Conservation (phyloP, 2,329 filamentous ascomycete species). For the Thermothelomyces thermophilus region DNA sequence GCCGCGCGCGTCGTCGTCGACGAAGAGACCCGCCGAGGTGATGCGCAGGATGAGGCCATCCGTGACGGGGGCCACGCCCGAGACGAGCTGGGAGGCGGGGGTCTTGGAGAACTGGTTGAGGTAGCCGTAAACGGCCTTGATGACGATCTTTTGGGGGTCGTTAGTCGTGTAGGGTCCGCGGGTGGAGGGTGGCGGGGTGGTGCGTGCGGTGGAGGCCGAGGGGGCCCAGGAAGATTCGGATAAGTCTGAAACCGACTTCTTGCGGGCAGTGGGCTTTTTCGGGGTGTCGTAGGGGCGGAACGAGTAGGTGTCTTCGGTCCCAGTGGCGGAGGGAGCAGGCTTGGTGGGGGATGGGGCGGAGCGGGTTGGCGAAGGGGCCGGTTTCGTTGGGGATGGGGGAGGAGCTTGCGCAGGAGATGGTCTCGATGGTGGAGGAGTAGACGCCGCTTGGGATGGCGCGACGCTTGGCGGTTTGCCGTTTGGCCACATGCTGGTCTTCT, state of each 20-base stretch:
- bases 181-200: constrained; percentile 73
- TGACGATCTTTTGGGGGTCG: constrained; percentile 92
- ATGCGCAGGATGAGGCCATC: constrained; percentile 89
- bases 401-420: constrained; percentile 16
- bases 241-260: constrained; percentile 61
- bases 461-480: constrained; percentile 46
- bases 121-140: constrained; percentile 88
- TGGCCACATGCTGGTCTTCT: constrained; percentile 65
- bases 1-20: constrained; percentile 87
- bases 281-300: constrained; percentile 72
- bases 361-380: constrained; percentile 26
- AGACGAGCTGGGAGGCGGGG: constrained; percentile 84
- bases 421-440: constrained; percentile 24
- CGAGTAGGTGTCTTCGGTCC: constrained; percentile 60
- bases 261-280: constrained; percentile 46
- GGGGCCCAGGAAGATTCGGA: constrained; percentile 84
- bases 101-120: constrained; percentile 82
- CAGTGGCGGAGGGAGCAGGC: constrained; percentile 42
- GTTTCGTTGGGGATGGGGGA: constrained; percentile 24
- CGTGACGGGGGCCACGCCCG: constrained; percentile 76
- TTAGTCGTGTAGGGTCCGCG: constrained; percentile 76
- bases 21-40: constrained; percentile 89
- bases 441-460: constrained; percentile 29
- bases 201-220: constrained; percentile 75
- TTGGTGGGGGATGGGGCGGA: constrained; percentile 34